phyloP scores from a whole-genome alignment of 2,329 filamentous ascomycete genomes.

The Corinectria fuckeliana region DNA sequence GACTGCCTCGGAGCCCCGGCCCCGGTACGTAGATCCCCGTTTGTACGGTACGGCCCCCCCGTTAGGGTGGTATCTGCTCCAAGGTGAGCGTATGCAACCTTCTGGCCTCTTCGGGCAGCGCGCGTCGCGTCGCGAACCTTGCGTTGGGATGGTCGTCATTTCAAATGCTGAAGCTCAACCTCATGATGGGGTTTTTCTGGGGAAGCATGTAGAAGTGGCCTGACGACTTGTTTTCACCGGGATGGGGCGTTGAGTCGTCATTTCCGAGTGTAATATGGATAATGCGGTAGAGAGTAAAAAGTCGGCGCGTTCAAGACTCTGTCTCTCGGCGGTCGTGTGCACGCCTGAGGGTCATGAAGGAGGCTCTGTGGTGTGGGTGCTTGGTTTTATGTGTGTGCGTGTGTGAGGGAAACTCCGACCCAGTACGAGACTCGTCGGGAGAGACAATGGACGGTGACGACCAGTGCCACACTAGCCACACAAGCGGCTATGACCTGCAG shows the following conservation, averaged over 20 bases:
- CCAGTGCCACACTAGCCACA: neutral
- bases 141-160: neutral
- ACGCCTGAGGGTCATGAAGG: neutral
- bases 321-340: neutral
- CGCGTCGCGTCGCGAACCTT: constrained; percentile 20
- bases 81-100: constrained; percentile 1
- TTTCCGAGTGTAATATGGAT: neutral
- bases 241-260: neutral
- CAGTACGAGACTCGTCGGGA: neutral
- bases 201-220: neutral
- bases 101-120: constrained; percentile 11
- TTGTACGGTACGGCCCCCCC: constrained; percentile 3
- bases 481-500: neutral
- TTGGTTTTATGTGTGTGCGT: neutral
- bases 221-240: neutral
- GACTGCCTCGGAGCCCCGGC: constrained; percentile 17
- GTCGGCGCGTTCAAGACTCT: neutral
- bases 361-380: neutral
- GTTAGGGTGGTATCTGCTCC: constrained; percentile 11
- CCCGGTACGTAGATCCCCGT: neutral
- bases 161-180: neutral
- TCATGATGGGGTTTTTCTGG: neutral
- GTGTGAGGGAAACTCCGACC: neutral
- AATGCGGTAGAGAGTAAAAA: neutral
- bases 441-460: neutral